phyloP scores from a whole-genome alignment of 352 stramenopile genomes.

The Phytophthora melonis region DNA sequence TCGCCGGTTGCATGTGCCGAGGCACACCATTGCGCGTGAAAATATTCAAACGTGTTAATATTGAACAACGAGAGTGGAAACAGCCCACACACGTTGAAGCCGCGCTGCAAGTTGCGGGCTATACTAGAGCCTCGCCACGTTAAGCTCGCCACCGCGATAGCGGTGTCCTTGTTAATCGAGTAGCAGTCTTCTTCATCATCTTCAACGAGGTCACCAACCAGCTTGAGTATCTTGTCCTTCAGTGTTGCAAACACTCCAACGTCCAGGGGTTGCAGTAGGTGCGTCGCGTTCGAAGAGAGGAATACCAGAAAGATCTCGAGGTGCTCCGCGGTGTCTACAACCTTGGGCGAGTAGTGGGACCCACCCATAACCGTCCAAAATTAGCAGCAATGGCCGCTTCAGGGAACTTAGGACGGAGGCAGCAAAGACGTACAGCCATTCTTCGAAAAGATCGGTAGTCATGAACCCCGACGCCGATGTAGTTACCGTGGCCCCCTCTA shows the following conservation, averaged over 20 bases:
- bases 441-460: too few species aligned
- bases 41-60: neutral
- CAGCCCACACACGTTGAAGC: slow-evolving; percentile 10
- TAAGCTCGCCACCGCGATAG: slow-evolving; percentile 5
- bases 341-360: slow-evolving; percentile 23
- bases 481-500: too few species aligned
- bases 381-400: neutral
- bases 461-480: too few species aligned
- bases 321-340: slow-evolving; percentile 4
- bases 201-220: slow-evolving; percentile 13
- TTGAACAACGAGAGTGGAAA: slow-evolving; percentile 25
- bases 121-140: slow-evolving; percentile 10
- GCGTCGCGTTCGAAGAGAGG: slow-evolving; percentile 22
- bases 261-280: slow-evolving; percentile 33
- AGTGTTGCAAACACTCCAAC: slow-evolving; percentile 30
- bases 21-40: neutral
- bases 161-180: slow-evolving; percentile 16
- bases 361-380: slow-evolving; percentile 27
- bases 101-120: slow-evolving; percentile 2
- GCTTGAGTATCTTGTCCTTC: slow-evolving; percentile 12
- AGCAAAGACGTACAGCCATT: neutral
- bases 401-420: neutral
- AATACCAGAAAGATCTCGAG: slow-evolving; percentile 13
- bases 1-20: neutral
- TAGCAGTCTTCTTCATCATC: neutral